Percentiles rank a stretch among this genome's conserved stretches.
These are phyloP conservation scores for Enteropsectra breve DNA, from an alignment of 371 early-diverging fungal species.

Conservation along the genomic window DNA sequence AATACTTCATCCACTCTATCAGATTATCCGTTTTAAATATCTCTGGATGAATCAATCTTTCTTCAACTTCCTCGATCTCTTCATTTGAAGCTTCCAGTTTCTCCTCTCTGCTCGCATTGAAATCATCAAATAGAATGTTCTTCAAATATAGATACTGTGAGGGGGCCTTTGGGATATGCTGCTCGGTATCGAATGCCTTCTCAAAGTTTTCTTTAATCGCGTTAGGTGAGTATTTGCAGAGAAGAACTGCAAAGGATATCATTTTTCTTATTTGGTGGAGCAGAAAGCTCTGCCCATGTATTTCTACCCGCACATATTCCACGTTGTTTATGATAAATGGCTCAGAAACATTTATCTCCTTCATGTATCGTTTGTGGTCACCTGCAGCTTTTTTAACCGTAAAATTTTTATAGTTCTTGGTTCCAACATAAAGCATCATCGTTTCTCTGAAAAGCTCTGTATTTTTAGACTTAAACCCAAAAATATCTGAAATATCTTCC, in stretches of 20 bases:
- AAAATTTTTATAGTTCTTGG: slow-evolving; percentile 88
- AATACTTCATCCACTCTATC: background rate
- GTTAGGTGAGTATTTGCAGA: slow-evolving; percentile 14
- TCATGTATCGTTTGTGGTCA: slow-evolving; percentile 69
- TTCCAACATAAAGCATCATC: slow-evolving; percentile 70
- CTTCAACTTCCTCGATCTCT: background rate
- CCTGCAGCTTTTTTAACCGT: slow-evolving; percentile 69
- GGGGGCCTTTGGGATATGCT: slow-evolving; percentile 94
- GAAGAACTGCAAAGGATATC: slow-evolving; percentile 60
- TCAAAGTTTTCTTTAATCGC: slow-evolving; percentile 52
- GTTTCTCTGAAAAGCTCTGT: slow-evolving; percentile 65
- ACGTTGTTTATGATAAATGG: slow-evolving; percentile 63
- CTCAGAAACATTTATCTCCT: slow-evolving; percentile 62
- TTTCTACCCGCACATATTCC: slow-evolving; percentile 79
- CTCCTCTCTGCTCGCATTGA: slow-evolving; percentile 7
- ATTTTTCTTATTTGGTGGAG: slow-evolving; percentile 94
- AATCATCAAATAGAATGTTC: slow-evolving; percentile 16
- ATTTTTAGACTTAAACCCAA: slow-evolving; percentile 62
- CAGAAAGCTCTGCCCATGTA: slow-evolving; percentile 95
- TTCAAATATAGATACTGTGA: slow-evolving; percentile 71
- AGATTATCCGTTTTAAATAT: background rate
- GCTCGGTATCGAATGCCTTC: slow-evolving; percentile 63
- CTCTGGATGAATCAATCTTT: background rate
- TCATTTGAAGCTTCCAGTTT: background rate
- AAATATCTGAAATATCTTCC: slow-evolving; percentile 55